A percentile compares a stretch with the other conserved stretches of the same genome.
phyloP scores from a whole-genome alignment of 768 basidiomycete species.

The Atractiella rhizophila region DNA sequence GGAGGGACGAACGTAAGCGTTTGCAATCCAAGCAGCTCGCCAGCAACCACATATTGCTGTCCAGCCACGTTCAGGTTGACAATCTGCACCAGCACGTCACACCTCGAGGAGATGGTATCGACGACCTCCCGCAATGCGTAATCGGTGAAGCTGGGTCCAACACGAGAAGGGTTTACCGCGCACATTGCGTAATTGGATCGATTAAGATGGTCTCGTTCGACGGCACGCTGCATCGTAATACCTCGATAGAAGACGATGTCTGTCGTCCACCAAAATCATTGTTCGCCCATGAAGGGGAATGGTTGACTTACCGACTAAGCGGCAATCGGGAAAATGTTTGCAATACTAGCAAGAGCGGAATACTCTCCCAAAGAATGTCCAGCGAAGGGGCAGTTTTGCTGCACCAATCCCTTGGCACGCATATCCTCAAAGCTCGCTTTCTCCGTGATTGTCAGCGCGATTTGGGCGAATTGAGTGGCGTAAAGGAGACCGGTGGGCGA shows the following conservation, averaged over 20 bases:
- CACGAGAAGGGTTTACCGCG: conserved; percentile 90
- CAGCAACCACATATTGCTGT: conserved; percentile 98
- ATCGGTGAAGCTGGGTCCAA: conserved; percentile 82
- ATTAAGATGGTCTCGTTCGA: conserved; percentile 77
- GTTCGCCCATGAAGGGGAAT: too few relatives aligned
- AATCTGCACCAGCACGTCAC: conserved; percentile 70
- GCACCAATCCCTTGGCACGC: conserved; percentile 84
- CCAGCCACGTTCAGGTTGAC: conserved; percentile 83
- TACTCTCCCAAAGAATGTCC: conserved; percentile 98
- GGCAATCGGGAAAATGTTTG: conserved; percentile 82
- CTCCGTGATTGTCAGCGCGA: conserved; percentile 90
- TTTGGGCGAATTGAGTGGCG: conserved; percentile 96
- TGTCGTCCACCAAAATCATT: too few relatives aligned
- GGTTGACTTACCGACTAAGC: too few relatives aligned
- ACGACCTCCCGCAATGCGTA: conserved; percentile 91
- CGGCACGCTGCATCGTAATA: conserved; percentile 98
- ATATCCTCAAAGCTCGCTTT: conserved; percentile 97
- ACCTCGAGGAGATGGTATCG: conserved; percentile 53
- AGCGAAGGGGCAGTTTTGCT: conserved; percentile 74
- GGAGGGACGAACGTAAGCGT: conserved; percentile 63
- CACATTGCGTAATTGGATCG: conserved; percentile 97
- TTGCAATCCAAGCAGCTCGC: conserved; percentile 76
- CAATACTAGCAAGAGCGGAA: conserved; percentile 90
- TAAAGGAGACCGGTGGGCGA: conserved; percentile 85
- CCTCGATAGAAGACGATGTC: conserved; percentile 99